phyloP scores from a whole-genome alignment of 306 rosid genomes.

The Chamaecrista fasciculata region DNA sequence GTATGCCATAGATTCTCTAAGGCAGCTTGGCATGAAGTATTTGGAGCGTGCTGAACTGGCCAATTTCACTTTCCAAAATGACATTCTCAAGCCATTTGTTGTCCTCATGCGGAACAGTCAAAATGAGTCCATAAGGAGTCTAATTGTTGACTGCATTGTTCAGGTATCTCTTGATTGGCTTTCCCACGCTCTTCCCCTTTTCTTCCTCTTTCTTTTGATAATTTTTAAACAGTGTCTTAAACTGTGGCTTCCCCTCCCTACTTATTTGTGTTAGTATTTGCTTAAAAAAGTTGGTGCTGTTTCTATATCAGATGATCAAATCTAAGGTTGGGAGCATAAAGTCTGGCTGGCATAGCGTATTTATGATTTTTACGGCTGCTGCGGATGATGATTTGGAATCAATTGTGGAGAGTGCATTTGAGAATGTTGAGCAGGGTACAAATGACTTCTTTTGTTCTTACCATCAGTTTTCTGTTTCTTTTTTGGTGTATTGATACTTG shows the following conservation, averaged over 20 bases:
- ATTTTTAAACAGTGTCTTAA: background rate
- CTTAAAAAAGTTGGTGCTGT: slow-evolving; percentile 28
- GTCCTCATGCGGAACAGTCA: slow-evolving; percentile 98
- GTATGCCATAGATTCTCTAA: slow-evolving; percentile 96
- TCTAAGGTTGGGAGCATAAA: slow-evolving; percentile 97
- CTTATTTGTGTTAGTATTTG: slow-evolving; percentile 20
- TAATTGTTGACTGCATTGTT: slow-evolving; percentile 98
- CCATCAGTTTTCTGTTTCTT: slow-evolving; percentile 26
- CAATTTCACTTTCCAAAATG: slow-evolving; percentile 96
- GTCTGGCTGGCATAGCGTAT: slow-evolving; percentile 98
- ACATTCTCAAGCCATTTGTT: slow-evolving; percentile 98
- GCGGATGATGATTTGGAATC: slow-evolving; percentile 98
- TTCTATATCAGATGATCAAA: slow-evolving; percentile 83
- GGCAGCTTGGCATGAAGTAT: slow-evolving; percentile 98
- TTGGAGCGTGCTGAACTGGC: slow-evolving; percentile 97
- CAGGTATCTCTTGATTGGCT: slow-evolving; percentile 56
- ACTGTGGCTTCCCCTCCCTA: slow-evolving; percentile 7
- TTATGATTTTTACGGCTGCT: slow-evolving; percentile 98
- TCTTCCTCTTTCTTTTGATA: background rate
- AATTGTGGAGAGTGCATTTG: slow-evolving; percentile 97
- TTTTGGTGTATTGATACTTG: slow-evolving; percentile 40
- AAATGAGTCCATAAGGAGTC: slow-evolving; percentile 85
- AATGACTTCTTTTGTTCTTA: slow-evolving; percentile 27
- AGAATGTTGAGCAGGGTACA: slow-evolving; percentile 97
- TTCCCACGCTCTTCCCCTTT: background rate